Evolutionary conservation across 805 yeast species (phyloP), one percentile per base, ranked within the genome.

Genomic region (Kluyveromyces dobzhanskii): DNA sequence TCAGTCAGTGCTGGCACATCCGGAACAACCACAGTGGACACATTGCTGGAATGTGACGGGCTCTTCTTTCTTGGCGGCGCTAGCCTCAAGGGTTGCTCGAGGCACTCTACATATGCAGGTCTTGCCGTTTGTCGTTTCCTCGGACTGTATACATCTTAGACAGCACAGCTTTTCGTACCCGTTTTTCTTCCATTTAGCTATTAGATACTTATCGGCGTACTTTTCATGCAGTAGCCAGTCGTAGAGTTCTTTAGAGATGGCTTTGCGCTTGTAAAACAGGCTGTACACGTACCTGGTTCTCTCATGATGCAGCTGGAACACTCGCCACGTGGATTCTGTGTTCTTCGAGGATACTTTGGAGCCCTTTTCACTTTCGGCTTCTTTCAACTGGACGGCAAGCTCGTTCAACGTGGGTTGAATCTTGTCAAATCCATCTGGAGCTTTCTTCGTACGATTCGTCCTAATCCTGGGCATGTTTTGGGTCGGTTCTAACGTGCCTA

Each of bases 121-220:
- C 4, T 76, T 71, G 4, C 76, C 76, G 49, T 79, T 82, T 48
- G 74, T 74, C 32, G 70, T 77, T 44, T 81, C 86, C 28, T 59
- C 59, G 19, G 69, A 69, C 50, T 75, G 75, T 25, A 87, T 85
- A 56, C 97, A 87, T 45, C 73, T 70, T 43, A 87, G 58, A 56
- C 97, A 87, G 54, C 97, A 87, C 34, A 87, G 62, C 40, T 80
- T 73, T 54, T 87, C 96, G 57, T 87, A 87, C 8, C 96, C 96
- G 52, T 75, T 78, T 52, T 79, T 80, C 59, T 75, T 77, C 88
- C 88, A 81, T 66, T 80, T 87, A 17, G 95, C 90, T 23, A 87
- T 84, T 40, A 87, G 62, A 32, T 75, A 71, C 4, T 66, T 73
- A 53, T 87, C 90, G 2, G 75, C 83, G 45, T 75, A 74, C 42